Evolutionary conservation across 2,329 filamentous ascomycete species (phyloP), one percentile per base, ranked within the genome.

Genomic region (Myriosclerotinia curreyana): DNA sequence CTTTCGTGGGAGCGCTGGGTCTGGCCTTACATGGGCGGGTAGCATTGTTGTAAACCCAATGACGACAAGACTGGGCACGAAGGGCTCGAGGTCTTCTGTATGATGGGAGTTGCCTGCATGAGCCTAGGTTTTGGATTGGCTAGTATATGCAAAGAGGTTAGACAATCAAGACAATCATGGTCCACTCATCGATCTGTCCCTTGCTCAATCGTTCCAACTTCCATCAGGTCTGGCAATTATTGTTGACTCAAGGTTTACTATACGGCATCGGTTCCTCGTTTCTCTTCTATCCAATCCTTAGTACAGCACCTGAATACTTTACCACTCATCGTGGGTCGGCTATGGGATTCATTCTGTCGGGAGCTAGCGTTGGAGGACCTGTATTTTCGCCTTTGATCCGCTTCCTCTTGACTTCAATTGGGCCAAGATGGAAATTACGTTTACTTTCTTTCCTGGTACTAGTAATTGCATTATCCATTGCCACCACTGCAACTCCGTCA

Each of bases 21-120:
- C 77, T 22, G 80, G 80, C 0, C 70, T 82, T 46, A 82, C 80
- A 0, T 82, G 80, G 80, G 77, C 74, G 79, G 79, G 80, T n/a
- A 78, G 79, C 34, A 79, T 81, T 46, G 67, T 80, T 31, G 77
- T 82, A 9, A 82, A 82, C 68, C 79, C 80, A 0, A 69, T 81
- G 34, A 78, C 82, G 68, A 75, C 78, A 9, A 76, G 80, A 6
- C 74, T 79, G 15, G 76, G 77, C 28, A 70, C 76, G 61, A 72
- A 73, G n/a, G 67, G 65, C 1, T 71, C 71, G 5, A 72, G 75
- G 60, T 72, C 71, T 1, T 81, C 48, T 80, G 79, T 11, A 70
- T 78, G 6, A 66, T 74, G 0, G 79, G 79, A 1, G 78, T 79
- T 6, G 22, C 76, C 0, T 67, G 77, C 56, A 79, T 80, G 75